A percentile compares a stretch with the other conserved stretches of the same genome.
Evolutionary conservation across 306 rosid genomes (phyloP).

Genomic region (Quercus aquifolioides): DNA sequence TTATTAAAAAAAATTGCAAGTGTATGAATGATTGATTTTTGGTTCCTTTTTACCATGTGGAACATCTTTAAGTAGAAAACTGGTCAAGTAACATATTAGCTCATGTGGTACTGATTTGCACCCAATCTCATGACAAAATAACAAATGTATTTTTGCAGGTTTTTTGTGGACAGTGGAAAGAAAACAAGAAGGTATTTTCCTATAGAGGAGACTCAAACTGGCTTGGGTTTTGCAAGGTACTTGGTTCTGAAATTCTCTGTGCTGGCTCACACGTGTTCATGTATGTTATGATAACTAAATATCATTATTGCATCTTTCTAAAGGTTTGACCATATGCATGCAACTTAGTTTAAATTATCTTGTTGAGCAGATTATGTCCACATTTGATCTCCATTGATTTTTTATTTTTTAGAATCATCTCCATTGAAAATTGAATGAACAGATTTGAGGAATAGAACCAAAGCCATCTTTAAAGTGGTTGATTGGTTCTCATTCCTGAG

Average conservation of each 20-base stretch:
- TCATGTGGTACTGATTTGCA: not conserved
- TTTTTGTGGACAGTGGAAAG: constrained; percentile 81
- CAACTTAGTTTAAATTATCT: not conserved
- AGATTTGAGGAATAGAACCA: not conserved
- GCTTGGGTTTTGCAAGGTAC: constrained; percentile 96
- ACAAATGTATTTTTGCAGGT: constrained; percentile 43
- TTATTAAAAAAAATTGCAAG: not conserved
- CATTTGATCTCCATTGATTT: not conserved
- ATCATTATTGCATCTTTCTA: not conserved
- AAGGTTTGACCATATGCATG: not conserved
- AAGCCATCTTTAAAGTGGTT: not conserved
- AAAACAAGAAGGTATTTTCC: constrained; percentile 50
- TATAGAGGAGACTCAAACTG: constrained; percentile 95
- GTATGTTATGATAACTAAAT: not conserved
- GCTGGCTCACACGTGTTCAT: not conserved
- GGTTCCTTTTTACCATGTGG: not conserved
- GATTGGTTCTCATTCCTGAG: not conserved
- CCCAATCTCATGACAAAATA: not conserved
- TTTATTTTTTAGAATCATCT: too few species aligned
- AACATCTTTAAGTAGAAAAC: not conserved
- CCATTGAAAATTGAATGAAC: not conserved
- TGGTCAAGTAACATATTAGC: not conserved
- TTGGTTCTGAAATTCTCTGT: not conserved
- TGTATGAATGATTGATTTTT: not conserved
- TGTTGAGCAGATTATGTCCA: not conserved